Evolutionary conservation across 2,329 filamentous ascomycete species (phyloP).

Genomic region (Aspergillus sp.): DNA sequence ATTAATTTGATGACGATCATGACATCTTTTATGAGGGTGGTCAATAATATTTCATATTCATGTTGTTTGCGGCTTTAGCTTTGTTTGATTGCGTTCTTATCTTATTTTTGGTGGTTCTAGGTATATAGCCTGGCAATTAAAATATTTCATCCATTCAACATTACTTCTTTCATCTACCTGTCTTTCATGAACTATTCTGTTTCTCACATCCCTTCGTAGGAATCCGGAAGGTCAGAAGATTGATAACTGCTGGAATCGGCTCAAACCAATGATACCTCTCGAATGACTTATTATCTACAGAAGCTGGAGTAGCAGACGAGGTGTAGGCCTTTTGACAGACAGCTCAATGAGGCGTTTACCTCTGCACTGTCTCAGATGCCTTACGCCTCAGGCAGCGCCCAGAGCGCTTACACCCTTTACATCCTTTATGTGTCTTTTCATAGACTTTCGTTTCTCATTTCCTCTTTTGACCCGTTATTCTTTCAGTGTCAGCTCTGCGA

Average conservation of each 20-base stretch:
- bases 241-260: too few relatives aligned
- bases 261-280: too few relatives aligned
- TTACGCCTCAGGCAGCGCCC: too few relatives aligned
- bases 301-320: too few relatives aligned
- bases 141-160: not conserved
- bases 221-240: too few relatives aligned
- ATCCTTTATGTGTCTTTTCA: not conserved
- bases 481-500: not conserved
- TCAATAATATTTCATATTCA: not conserved
- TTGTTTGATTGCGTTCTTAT: not conserved
- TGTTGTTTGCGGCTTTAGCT: not conserved
- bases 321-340: too few relatives aligned
- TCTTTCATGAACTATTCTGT: too few relatives aligned
- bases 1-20: conserved; percentile 12
- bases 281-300: too few relatives aligned
- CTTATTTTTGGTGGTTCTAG: not conserved
- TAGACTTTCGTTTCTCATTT: not conserved
- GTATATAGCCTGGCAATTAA: not conserved
- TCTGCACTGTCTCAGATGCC: too few relatives aligned
- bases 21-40: not conserved
- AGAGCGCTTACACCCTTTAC: too few relatives aligned
- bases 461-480: not conserved
- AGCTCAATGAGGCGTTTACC: too few relatives aligned
- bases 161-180: too few relatives aligned
- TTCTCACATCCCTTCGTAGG: not conserved